Evolutionary conservation across 140 eudicot species (phyloP).

Genomic region (Senecio squalidus): DNA sequence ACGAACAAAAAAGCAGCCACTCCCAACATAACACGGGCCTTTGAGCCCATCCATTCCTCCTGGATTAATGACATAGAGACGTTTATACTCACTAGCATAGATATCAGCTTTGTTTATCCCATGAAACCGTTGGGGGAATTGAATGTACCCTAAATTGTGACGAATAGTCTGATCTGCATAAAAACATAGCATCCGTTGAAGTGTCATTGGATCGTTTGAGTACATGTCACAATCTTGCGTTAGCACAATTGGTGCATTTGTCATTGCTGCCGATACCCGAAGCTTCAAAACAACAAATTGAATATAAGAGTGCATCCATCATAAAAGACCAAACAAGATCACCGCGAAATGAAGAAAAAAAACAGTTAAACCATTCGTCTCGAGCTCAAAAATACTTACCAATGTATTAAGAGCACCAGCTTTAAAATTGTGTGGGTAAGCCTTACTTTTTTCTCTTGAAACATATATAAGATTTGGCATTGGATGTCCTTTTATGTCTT

Average conservation of each 20-base stretch:
- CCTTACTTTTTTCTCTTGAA: conserved; percentile 36
- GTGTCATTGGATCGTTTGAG: conserved; percentile 74
- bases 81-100: conserved; percentile 53
- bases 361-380: no score
- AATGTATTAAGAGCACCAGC: conserved; percentile 49
- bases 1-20: conserved; percentile 70
- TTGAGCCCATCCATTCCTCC: conserved; percentile 76
- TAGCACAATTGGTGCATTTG: conserved; percentile 70
- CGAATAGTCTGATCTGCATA: conserved; percentile 25
- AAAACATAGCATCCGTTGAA: conserved; percentile 48
- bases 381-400: conserved; percentile 35
- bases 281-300: conserved; percentile 33
- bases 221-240: conserved; percentile 88
- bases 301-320: background rate
- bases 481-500: conserved; percentile 24
- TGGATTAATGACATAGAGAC: conserved; percentile 43
- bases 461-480: conserved; percentile 53
- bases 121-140: conserved; percentile 70
- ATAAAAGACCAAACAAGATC: background rate
- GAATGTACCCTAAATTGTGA: conserved; percentile 49
- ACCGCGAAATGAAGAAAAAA: no score
- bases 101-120: conserved; percentile 66
- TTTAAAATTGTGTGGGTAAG: conserved; percentile 37
- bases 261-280: conserved; percentile 74
- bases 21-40: conserved; percentile 71